These are phyloP conservation scores for Rhodocollybia butyracea DNA, from an alignment of 768 basidiomycete genomes.

Conservation along the genomic window DNA sequence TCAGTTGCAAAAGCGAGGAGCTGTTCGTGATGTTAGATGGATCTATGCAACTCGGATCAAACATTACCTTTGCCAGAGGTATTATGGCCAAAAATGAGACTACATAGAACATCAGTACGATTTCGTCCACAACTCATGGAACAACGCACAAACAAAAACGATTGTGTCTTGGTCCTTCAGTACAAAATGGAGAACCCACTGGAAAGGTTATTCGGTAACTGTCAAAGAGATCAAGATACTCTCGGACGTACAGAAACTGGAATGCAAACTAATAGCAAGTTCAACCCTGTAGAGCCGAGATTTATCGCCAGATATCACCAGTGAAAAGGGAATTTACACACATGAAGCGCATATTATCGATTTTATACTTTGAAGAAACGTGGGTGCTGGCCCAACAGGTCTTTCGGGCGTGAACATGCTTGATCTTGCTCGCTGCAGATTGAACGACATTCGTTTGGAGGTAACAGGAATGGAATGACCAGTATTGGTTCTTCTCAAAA, in stretches of 20 bases:
- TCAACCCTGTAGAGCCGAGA: constrained; percentile 47
- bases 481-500: not conserved
- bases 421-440: constrained; percentile 17
- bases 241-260: constrained; percentile 61
- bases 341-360: constrained; percentile 59
- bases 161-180: constrained; percentile 51
- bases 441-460: constrained; percentile 5
- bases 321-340: constrained; percentile 20
- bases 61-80: constrained; percentile 70
- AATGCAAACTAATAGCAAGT: constrained; percentile 68
- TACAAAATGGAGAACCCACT: constrained; percentile 76
- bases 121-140: not conserved
- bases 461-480: not conserved
- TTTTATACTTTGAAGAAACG: constrained; percentile 41
- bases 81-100: constrained; percentile 82
- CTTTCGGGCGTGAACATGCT: constrained; percentile 35
- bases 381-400: constrained; percentile 43
- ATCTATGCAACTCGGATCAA: no score
- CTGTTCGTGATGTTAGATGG: no score
- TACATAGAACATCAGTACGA: constrained; percentile 21
- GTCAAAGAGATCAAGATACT: not conserved
- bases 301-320: not conserved
- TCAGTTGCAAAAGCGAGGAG: constrained; percentile 84
- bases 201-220: not conserved
- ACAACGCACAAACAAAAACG: constrained; percentile 66